phyloP scores from a whole-genome alignment of 345 rosid species.

The Rhodamnia argentea region DNA sequence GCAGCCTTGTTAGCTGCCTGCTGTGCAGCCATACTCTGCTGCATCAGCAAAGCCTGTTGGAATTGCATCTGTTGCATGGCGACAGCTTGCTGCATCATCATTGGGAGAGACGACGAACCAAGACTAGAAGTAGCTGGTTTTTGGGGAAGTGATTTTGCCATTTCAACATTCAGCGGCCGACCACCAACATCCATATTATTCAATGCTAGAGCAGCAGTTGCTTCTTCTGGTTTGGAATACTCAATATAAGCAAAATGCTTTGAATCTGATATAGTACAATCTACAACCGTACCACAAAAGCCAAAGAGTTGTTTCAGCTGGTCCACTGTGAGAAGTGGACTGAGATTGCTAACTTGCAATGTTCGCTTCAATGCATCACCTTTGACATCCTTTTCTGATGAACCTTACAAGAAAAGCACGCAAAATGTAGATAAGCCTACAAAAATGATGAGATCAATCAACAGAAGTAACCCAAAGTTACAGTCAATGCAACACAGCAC shows the following conservation, averaged over 20 bases:
- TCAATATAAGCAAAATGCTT: conserved; percentile 90
- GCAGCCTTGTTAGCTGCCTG: conserved; percentile 98
- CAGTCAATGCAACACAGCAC: not conserved
- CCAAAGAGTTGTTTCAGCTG: conserved; percentile 90
- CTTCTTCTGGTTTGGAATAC: conserved; percentile 79
- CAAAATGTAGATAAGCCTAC: not conserved
- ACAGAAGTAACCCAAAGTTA: not conserved
- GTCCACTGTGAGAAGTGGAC: conserved; percentile 81
- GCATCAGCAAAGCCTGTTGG: conserved; percentile 97
- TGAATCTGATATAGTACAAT: conserved; percentile 74
- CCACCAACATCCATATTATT: conserved; percentile 95
- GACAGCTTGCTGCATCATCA: conserved; percentile 99
- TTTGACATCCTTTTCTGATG: conserved; percentile 41
- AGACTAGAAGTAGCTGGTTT: conserved; percentile 40
- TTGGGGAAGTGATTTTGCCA: conserved; percentile 87
- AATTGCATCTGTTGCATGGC: conserved; percentile 98
- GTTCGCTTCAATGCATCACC: conserved; percentile 66
- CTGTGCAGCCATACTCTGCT: conserved; percentile 88
- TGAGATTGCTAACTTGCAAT: conserved; percentile 95
- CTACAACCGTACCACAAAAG: conserved; percentile 84
- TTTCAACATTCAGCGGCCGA: conserved; percentile 87
- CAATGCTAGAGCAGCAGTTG: conserved; percentile 82
- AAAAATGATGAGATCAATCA: not conserved
- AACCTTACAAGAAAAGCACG: conserved; percentile 29
- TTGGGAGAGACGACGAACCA: conserved; percentile 72